Evolutionary conservation across 2,329 filamentous ascomycete species (phyloP).

Genomic region (Aspergillus ochraceoroseus): DNA sequence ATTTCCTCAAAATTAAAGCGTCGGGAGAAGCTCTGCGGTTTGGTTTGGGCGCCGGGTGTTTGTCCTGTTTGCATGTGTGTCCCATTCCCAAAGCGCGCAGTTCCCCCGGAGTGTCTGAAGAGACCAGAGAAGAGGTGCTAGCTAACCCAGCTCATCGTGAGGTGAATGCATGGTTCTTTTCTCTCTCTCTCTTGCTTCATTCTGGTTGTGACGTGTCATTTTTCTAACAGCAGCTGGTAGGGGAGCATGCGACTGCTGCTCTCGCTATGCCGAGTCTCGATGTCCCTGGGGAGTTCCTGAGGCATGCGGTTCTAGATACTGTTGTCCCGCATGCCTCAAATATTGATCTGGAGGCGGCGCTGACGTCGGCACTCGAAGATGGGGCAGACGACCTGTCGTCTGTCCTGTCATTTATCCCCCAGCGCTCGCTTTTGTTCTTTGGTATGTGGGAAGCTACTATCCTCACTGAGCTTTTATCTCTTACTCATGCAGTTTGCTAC

Average conservation of each 20-base stretch:
- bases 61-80: slow-evolving; percentile 27
- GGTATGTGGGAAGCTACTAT: slow-evolving; percentile 33
- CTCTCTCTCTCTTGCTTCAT: neutral
- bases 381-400: slow-evolving; percentile 43
- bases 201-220: neutral
- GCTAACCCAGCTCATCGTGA: slow-evolving; percentile 1
- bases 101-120: neutral
- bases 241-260: slow-evolving; percentile 25
- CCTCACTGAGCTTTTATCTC: slow-evolving; percentile 29
- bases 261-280: slow-evolving; percentile 35
- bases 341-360: slow-evolving; percentile 38
- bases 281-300: slow-evolving; percentile 40
- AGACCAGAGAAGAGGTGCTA: neutral
- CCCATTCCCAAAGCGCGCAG: slow-evolving; percentile 13
- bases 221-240: slow-evolving; percentile 1
- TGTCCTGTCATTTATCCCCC: slow-evolving; percentile 47
- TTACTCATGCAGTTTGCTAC: slow-evolving; percentile 47
- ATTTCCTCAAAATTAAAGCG: slow-evolving; percentile 24
- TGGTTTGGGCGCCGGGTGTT: slow-evolving; percentile 17
- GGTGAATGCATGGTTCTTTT: slow-evolving; percentile 1
- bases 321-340: slow-evolving; percentile 43
- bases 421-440: slow-evolving; percentile 51
- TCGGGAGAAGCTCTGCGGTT: slow-evolving; percentile 22
- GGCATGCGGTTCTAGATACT: slow-evolving; percentile 42
- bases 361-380: slow-evolving; percentile 45